Conservation (phyloP, 2,329 filamentous ascomycete genomes). For the Colletotrichum sp. region DNA sequence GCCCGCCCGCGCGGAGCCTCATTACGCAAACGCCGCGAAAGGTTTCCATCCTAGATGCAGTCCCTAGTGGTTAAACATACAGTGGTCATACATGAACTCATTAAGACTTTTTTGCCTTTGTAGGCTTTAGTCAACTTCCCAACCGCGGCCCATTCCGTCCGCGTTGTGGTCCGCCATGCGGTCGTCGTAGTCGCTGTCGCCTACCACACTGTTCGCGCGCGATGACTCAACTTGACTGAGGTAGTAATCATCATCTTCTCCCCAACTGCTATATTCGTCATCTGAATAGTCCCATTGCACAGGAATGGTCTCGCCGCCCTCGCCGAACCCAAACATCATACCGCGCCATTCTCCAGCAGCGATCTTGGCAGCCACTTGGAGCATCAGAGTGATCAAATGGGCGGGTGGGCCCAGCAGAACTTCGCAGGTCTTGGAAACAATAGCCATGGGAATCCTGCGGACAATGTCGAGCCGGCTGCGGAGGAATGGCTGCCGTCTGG, state of each 20-base stretch:
- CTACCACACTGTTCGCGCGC: slow-evolving; percentile 15
- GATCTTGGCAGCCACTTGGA: slow-evolving; percentile 81
- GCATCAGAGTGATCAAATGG: slow-evolving; percentile 78
- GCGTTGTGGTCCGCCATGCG: slow-evolving; percentile 19
- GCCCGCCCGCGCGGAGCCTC: background rate
- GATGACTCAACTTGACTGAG: slow-evolving; percentile 40
- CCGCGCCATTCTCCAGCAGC: slow-evolving; percentile 68
- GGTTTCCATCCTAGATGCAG: slow-evolving; percentile 9
- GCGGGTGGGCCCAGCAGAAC: slow-evolving; percentile 82
- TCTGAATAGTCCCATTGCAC: slow-evolving; percentile 70
- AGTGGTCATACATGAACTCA: slow-evolving; percentile 18
- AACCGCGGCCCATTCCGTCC: slow-evolving; percentile 13
- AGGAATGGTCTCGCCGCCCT: slow-evolving; percentile 57
- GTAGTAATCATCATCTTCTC: slow-evolving; percentile 58
- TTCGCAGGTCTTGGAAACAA: slow-evolving; percentile 79
- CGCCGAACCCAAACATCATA: slow-evolving; percentile 58
- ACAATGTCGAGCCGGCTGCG: slow-evolving; percentile 47
- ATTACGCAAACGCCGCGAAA: background rate
- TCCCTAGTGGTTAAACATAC: slow-evolving; percentile 6
- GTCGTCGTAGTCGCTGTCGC: slow-evolving; percentile 12
- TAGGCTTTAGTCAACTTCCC: slow-evolving; percentile 22
- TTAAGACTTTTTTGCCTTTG: background rate
- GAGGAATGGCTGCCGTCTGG: slow-evolving; percentile 32
- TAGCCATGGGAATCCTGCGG: slow-evolving; percentile 61
- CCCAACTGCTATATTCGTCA: slow-evolving; percentile 57